Base-by-base conservation (phyloP, 352 stramenopile genomes). In the Phytopythium kandeliae region DNA sequence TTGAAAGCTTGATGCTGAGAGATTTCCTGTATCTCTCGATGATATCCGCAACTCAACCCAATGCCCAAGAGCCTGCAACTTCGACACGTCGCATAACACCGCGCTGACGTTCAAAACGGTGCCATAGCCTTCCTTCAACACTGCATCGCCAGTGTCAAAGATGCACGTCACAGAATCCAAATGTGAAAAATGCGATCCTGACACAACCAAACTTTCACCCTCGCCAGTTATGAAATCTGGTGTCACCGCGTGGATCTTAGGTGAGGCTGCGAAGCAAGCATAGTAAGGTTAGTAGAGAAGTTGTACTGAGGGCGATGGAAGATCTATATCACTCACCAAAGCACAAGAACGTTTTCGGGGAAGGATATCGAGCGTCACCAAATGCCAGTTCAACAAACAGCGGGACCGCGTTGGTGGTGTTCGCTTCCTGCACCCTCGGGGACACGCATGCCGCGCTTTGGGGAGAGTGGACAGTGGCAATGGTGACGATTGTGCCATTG, bases 251-350 rank as follows among this genome's bases (percentile, higher is more conserved):
- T 50, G 44, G 25, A 50, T 50, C 15, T 15, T 59, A 21, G 67
- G 70, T 31, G 44, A 37, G 17, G 53, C 70, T 80, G 19, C 22
- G 45, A n/a, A 51, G 5, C 43, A 43, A 31, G 36, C 21, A 46
- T 36, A 26, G 13, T 4, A 4, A 41, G 5, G 31, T 50, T 26
- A 16, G 25, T n/a, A n/a, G n/a, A n/a, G n/a, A n/a, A n/a, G n/a
- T n/a, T n/a, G n/a, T n/a, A n/a, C n/a, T n/a, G n/a, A n/a, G n/a
- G n/a, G n/a, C n/a, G n/a, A n/a, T n/a, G n/a, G n/a, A n/a, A n/a
- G n/a, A n/a, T n/a, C n/a, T n/a, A n/a, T n/a, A n/a, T n/a, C n/a
- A 9, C 60, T 36, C 57, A 74, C 65, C 62, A 35, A 60, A 71
- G 31, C 63, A 44, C 6, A 16, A 47, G 25, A 74, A 71, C 6